Evolutionary conservation across 1,284 basidiomycete genomes (phyloP), one percentile per base, ranked within the genome.

Genomic region (Microbotryomycetes sp.): DNA sequence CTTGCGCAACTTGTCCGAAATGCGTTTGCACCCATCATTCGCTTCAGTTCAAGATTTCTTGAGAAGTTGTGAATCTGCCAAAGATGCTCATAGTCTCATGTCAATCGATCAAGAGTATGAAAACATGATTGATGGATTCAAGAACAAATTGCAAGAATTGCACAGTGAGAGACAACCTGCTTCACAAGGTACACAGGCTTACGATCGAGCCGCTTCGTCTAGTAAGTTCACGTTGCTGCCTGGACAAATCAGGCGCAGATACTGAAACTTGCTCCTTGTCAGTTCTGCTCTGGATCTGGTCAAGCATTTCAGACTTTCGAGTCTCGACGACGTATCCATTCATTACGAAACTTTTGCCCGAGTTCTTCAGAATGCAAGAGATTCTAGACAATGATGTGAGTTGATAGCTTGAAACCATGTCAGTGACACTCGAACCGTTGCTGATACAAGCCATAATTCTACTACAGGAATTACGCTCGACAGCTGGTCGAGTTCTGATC

Each of bases 171-270:
- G 77, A 14, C 72, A 74, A 58, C 77, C 77, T 2, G 73, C 72
- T 19, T 72, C 76, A 1, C 73, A 76, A 32, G 77, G 76, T 26
- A 65, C 71, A 71, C 92, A 88, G 4, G 84, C 84, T 79, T 94
- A 94, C 74, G 92, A 96, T 77, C 91, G 88, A 78, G 84, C 89
- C 59, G 86, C 88, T 14, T 77, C 89, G 60, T 87, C 87, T 25
- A 76, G 87, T 88, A 74, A 71, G 83, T 74, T 54, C 26, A 49
- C 61, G 50, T 36, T 31, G 48, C 49, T 25, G 60, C 54, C 19
- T 42, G 36, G 36, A 42, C 36, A 12, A 19, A 42, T 42, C 36
- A 19, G 9, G 36, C n/a, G n/a, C n/a, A n/a, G n/a, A 25, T 26
- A 60, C 42, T 54, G 47, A 51, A 58, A 32, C 49, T 62, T 53